Conservation (phyloP, 1,284 basidiomycete genomes). For the Leccinum fuscescens region DNA sequence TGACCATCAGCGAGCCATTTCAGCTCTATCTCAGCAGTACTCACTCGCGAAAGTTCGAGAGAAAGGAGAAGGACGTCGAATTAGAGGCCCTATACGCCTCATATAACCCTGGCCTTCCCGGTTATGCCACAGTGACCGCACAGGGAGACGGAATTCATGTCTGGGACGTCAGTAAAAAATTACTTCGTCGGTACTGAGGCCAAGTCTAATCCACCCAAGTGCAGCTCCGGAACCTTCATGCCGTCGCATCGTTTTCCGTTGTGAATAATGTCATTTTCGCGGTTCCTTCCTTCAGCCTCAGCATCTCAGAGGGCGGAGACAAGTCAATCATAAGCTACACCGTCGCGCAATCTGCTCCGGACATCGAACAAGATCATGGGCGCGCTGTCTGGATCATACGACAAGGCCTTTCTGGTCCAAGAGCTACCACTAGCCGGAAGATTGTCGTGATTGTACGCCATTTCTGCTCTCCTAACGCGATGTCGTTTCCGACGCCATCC, state of each 20-base stretch:
- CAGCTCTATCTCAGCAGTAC: conserved; percentile 49
- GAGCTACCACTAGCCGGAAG: conserved; percentile 38
- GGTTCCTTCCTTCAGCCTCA: conserved; percentile 52
- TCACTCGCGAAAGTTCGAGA: conserved; percentile 25
- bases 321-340: conserved; percentile 55
- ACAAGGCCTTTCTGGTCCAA: conserved; percentile 48
- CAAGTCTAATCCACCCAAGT: conserved; percentile 14
- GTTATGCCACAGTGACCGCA: conserved; percentile 60
- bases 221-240: conserved; percentile 66
- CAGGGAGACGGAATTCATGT: conserved; percentile 73
- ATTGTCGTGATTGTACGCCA: conserved; percentile 44
- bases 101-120: conserved; percentile 44
- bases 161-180: conserved; percentile 53
- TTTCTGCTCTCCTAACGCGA: conserved; percentile 3
- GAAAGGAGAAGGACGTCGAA: background rate
- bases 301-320: conserved; percentile 32
- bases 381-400: conserved; percentile 63
- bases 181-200: background rate
- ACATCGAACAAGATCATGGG: conserved; percentile 39
- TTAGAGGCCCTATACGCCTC: conserved; percentile 39
- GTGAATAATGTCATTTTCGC: conserved; percentile 62
- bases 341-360: conserved; percentile 48
- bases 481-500: conserved; percentile 23
- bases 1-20: conserved; percentile 56
- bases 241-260: conserved; percentile 63